Percentiles rank a stretch among this genome's conserved stretches.
Evolutionary conservation across 192 early-diverging fungal species (phyloP).

Genomic region (Entomortierella parvispora): DNA sequence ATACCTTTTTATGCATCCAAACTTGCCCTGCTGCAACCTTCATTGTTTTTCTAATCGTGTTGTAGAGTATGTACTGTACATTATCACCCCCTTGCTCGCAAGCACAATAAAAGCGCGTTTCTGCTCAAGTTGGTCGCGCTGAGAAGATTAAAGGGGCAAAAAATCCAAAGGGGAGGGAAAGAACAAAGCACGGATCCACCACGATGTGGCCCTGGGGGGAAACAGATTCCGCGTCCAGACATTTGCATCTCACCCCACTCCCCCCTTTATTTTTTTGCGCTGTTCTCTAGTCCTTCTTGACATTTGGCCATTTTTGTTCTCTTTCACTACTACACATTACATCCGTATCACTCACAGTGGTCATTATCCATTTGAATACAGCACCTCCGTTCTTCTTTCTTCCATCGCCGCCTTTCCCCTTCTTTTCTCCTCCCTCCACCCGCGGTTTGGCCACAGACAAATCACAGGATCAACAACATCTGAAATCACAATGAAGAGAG

Average conservation of each 20-base stretch:
- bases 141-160: too few species aligned
- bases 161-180: too few species aligned
- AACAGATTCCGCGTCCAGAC: background rate
- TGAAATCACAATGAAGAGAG: conserved; percentile 15
- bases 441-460: background rate
- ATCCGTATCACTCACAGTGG: background rate
- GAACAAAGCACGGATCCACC: too few species aligned
- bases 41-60: background rate
- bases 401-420: background rate
- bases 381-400: background rate
- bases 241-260: background rate
- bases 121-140: too few species aligned
- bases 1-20: too few species aligned
- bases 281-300: background rate
- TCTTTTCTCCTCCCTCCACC: background rate
- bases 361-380: background rate
- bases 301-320: background rate
- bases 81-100: background rate
- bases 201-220: too few species aligned
- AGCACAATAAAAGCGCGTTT: too few species aligned
- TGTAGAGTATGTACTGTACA: background rate
- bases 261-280: conserved; percentile 1
- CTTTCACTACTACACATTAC: background rate
- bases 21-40: background rate
- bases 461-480: background rate